phyloP scores from a whole-genome alignment of 2,329 filamentous ascomycete species.

The Plectosphaerella plurivora region DNA sequence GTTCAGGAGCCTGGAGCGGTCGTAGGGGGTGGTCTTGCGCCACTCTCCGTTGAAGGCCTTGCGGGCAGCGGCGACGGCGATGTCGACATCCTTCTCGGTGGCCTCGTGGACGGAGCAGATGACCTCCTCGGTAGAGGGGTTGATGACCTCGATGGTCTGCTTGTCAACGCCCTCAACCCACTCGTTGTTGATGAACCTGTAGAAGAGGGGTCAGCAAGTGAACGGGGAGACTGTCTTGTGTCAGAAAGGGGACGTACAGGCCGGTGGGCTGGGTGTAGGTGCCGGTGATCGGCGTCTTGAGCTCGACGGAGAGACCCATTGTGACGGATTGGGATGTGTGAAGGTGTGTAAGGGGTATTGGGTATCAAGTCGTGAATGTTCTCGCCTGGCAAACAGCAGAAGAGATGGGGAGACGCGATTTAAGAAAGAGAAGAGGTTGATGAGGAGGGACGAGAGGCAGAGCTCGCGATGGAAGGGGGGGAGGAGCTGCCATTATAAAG shows the following conservation, averaged over 20 bases:
- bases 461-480: background rate
- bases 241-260: constrained; percentile 46
- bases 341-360: background rate
- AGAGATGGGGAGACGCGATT: background rate
- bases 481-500: background rate
- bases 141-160: constrained; percentile 89
- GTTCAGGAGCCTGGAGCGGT: constrained; percentile 64
- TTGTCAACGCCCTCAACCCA: constrained; percentile 80
- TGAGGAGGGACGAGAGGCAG: background rate
- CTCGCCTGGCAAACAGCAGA: background rate
- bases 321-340: constrained; percentile 16
- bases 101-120: constrained; percentile 81
- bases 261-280: constrained; percentile 55
- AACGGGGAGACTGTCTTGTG: too few relatives aligned
- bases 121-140: constrained; percentile 79
- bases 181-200: constrained; percentile 88
- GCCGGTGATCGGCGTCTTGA: constrained; percentile 65
- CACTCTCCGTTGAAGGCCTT: constrained; percentile 77
- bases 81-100: constrained; percentile 78
- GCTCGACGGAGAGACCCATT: constrained; percentile 51
- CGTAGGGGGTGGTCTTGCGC: constrained; percentile 62
- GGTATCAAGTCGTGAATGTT: background rate
- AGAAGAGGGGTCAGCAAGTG: constrained; percentile 13
- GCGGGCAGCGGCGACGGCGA: constrained; percentile 80
- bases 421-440: background rate